Evolutionary conservation across 116 monocot species (phyloP).

Genomic region (Dioscorea cayenensis): DNA sequence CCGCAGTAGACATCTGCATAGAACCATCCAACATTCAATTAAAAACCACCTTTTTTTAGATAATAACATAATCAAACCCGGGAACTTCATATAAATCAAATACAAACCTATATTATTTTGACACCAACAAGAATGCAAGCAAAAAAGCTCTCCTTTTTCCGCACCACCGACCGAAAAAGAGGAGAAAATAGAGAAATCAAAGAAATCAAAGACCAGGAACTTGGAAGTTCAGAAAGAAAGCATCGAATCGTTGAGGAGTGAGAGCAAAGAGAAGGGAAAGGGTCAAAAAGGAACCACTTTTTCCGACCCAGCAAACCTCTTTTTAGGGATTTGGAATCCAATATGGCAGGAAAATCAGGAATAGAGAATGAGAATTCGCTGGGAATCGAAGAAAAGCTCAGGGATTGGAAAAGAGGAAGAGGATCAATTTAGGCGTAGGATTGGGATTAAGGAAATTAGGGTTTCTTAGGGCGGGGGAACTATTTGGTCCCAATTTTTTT

Average conservation of each 20-base stretch:
- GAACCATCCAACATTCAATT: not conserved
- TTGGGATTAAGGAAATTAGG: not conserved
- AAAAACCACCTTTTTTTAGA: not conserved
- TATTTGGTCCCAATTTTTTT: not conserved
- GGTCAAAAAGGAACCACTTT: not conserved
- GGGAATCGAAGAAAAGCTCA: not conserved
- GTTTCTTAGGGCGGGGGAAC: not conserved
- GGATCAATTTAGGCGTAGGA: not conserved
- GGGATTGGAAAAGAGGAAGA: not conserved
- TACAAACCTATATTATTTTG: not conserved
- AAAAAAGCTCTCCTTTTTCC: too few species aligned
- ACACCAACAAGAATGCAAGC: too few species aligned
- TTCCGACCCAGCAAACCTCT: not conserved
- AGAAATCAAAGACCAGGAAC: too few species aligned
- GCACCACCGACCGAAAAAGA: too few species aligned
- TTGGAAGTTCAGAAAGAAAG: too few species aligned
- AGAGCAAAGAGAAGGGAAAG: not conserved
- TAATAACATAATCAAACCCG: not conserved
- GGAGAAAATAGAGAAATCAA: too few species aligned
- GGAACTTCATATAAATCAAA: not conserved
- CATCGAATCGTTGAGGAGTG: not conserved
- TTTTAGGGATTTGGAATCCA: not conserved
- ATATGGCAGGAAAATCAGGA: not conserved
- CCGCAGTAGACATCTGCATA: slow-evolving; percentile 1
- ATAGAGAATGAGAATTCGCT: not conserved